Conservation (phyloP, 345 rosid species). For the Noccaea bulbosa region DNA sequence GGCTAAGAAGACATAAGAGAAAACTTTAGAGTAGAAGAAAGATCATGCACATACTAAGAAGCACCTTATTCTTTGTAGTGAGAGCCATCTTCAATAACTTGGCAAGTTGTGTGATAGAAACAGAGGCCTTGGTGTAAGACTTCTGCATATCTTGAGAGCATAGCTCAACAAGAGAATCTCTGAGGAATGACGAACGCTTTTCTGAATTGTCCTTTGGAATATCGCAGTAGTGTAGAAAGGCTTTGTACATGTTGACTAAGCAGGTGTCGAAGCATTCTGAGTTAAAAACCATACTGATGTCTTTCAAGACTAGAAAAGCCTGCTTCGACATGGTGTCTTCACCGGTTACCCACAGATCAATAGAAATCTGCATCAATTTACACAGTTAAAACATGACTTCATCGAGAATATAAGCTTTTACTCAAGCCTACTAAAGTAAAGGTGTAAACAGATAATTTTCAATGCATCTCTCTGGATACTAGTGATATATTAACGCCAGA, state of each 20-base stretch:
- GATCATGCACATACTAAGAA: conserved; percentile 1
- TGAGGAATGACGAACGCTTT: conserved; percentile 55
- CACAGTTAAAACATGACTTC: conserved; percentile 25
- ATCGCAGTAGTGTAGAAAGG: conserved; percentile 69
- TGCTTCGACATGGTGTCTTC: conserved; percentile 57
- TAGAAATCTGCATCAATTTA: conserved; percentile 56
- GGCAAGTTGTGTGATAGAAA: conserved; percentile 68
- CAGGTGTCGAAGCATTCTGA: conserved; percentile 65
- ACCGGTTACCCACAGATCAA: conserved; percentile 84
- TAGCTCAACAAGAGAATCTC: conserved; percentile 68
- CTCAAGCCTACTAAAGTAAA: background rate
- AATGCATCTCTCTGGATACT: conserved; percentile 10
- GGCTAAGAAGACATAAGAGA: conserved; percentile 33
- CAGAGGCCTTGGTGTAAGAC: conserved; percentile 63
- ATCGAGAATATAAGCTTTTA: background rate
- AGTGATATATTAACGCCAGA: background rate
- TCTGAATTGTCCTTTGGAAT: conserved; percentile 54
- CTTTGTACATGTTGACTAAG: conserved; percentile 65
- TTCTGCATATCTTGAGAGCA: conserved; percentile 84
- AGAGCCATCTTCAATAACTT: conserved; percentile 72
- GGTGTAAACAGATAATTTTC: background rate
- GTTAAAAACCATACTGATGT: conserved; percentile 59
- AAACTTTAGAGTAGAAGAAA: conserved; percentile 16
- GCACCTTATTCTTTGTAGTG: conserved; percentile 75
- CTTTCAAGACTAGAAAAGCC: conserved; percentile 64